Evolutionary conservation across 2,329 filamentous ascomycete genomes (phyloP).

Genomic region (Mycosphaerella sp.): DNA sequence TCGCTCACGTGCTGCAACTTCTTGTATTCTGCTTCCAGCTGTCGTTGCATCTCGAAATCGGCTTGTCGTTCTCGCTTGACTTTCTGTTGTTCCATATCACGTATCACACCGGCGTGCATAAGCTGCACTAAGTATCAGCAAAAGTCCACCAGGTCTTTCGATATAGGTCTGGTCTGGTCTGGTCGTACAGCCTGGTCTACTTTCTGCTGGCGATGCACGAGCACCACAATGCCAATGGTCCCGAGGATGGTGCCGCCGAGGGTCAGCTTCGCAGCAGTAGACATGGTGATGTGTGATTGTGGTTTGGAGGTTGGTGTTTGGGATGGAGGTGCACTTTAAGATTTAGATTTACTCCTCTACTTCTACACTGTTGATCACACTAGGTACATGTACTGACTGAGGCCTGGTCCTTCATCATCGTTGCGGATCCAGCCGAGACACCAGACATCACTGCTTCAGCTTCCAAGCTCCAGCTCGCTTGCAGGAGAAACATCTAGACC

Average conservation of each 20-base stretch:
- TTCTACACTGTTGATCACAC: too few species aligned
- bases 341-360: too few species aligned
- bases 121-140: constrained; percentile 50
- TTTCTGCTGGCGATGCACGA: constrained; percentile 86
- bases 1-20: constrained; percentile 75
- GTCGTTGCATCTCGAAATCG: constrained; percentile 88
- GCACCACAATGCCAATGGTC: constrained; percentile 67
- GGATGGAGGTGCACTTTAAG: too few species aligned
- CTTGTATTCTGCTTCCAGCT: constrained; percentile 81
- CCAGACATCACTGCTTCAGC: not conserved
- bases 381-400: too few species aligned
- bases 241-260: constrained; percentile 70
- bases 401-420: not conserved
- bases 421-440: not conserved
- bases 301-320: too few species aligned
- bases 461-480: constrained; percentile 9
- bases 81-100: constrained; percentile 90
- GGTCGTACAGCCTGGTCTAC: constrained; percentile 68
- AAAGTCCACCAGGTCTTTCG: not conserved
- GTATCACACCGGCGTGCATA: constrained; percentile 92
- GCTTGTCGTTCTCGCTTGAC: constrained; percentile 84
- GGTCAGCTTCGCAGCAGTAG: constrained; percentile 80
- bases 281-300: constrained; percentile 54
- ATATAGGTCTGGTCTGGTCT: constrained; percentile 6
- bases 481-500: not conserved